phyloP scores from a whole-genome alignment of 139 green algal species.

The Tetraselmis chui region DNA sequence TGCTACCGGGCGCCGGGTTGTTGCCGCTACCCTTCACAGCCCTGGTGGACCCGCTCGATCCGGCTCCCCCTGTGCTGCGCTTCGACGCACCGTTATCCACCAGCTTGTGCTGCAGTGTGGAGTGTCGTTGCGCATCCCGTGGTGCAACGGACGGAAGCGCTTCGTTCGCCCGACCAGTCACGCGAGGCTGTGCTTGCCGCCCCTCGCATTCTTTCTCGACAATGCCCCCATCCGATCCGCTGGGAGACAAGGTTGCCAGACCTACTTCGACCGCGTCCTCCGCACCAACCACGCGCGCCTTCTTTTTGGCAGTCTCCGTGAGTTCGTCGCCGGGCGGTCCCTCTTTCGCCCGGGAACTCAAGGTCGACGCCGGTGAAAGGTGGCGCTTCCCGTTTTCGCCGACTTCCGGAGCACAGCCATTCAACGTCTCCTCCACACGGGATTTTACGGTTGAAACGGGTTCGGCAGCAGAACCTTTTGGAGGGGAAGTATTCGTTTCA shows the following conservation, averaged over 20 bases:
- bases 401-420: neutral
- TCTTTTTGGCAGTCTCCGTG: neutral
- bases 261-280: neutral
- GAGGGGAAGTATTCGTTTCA: too few relatives aligned
- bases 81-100: conserved; percentile 6
- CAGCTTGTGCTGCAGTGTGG: conserved; percentile 32
- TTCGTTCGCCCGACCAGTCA: too few relatives aligned
- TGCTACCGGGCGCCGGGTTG: conserved; percentile 4
- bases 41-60: neutral
- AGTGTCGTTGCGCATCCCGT: conserved; percentile 11
- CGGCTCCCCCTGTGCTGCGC: neutral
- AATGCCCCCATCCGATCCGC: neutral
- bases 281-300: neutral
- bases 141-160: too few relatives aligned
- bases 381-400: neutral
- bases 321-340: too few relatives aligned
- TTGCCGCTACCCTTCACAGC: neutral
- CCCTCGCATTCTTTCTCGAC: too few relatives aligned
- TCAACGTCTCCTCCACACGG: neutral
- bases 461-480: too few relatives aligned
- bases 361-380: neutral
- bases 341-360: too few relatives aligned
- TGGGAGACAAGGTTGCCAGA: neutral
- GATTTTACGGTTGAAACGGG: too few relatives aligned
- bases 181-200: neutral